These are phyloP conservation scores for Berkeleyomyces rouxiae DNA, from an alignment of 2,329 filamentous ascomycete species.

Conservation along the genomic window DNA sequence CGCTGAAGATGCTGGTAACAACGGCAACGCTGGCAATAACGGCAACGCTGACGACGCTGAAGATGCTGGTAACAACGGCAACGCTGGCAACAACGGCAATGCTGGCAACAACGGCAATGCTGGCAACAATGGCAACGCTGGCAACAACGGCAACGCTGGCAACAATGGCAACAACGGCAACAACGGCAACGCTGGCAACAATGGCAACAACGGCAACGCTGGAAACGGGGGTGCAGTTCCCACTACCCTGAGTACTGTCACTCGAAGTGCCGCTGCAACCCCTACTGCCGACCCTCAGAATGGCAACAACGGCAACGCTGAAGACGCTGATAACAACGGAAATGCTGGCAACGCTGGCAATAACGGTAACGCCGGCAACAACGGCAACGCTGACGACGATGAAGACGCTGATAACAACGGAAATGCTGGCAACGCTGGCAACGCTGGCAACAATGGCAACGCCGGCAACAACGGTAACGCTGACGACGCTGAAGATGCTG, in stretches of 20 bases:
- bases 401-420: neutral
- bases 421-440: slow-evolving; percentile 15
- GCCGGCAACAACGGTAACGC: slow-evolving; percentile 18
- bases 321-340: neutral
- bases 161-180: no score
- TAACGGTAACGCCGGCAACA: slow-evolving; percentile 10
- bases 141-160: slow-evolving; percentile 15
- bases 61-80: slow-evolving; percentile 15
- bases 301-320: slow-evolving; percentile 13
- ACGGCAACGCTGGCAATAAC: slow-evolving; percentile 15
- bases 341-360: slow-evolving; percentile 17
- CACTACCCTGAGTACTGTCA: slow-evolving; percentile 4
- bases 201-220: slow-evolving; percentile 15
- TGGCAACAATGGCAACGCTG: slow-evolving; percentile 10
- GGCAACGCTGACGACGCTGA: slow-evolving; percentile 4
- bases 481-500: no score
- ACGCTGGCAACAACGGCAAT: slow-evolving; percentile 6
- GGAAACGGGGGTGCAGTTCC: neutral
- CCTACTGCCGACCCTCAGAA: slow-evolving; percentile 7
- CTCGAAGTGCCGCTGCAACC: slow-evolving; percentile 12
- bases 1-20: no score
- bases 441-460: slow-evolving; percentile 14
- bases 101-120: neutral
- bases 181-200: no score
- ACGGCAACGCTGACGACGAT: slow-evolving; percentile 5